Base-by-base conservation (phyloP, 2,329 filamentous ascomycete genomes). In the Xylariales sp. region DNA sequence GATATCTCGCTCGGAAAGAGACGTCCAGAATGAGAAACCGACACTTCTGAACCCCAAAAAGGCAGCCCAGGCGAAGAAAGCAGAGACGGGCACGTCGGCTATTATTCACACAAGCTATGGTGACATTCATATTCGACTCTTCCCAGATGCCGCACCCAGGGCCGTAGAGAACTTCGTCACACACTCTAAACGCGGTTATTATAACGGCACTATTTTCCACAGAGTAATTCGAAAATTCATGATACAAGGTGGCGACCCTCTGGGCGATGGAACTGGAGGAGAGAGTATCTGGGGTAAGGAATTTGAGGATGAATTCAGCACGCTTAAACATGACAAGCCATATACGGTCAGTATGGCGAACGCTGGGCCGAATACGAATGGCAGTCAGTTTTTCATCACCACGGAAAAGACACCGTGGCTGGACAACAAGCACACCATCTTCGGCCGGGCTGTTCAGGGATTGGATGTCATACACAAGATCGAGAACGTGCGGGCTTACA, bases 291-390 rank as follows among this genome's bases (percentile, higher is more conserved):
- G 94, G 94, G 93, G 93, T n/a, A 89, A 85, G 49, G 92, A 96
- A 73, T 97, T 97, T 75, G 92, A 91, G 75, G 96, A 99, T 77
- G 96, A 99, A 79, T 97, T 99, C 74, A 94, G 92, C 74, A 91
- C 89, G 18, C 81, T 99, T 69, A 93, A 91, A 79, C 96, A 99
- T 77, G 96, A 99, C 82, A 97, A 96, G 82, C 92, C 96, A 1
- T 99, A 97, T 79, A 98, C 94, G 0, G 85, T 98, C 65, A 97
- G 93, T 78, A 99, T 99, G 96, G 96, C 96, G 12, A 99, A 99
- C 79, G 95, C 96, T 0, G 96, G 96, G 0, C 93, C 94, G 0
- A 94, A 95, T 75, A 97, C 94, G 43, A 99, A 99, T 78, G 96
- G 92, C 14, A 96, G 92, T 76, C 96, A 99, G 79, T 99, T 99